These are phyloP conservation scores for Papiliotrema nemorosa DNA, from an alignment of 1,284 basidiomycete species.

Conservation along the genomic window DNA sequence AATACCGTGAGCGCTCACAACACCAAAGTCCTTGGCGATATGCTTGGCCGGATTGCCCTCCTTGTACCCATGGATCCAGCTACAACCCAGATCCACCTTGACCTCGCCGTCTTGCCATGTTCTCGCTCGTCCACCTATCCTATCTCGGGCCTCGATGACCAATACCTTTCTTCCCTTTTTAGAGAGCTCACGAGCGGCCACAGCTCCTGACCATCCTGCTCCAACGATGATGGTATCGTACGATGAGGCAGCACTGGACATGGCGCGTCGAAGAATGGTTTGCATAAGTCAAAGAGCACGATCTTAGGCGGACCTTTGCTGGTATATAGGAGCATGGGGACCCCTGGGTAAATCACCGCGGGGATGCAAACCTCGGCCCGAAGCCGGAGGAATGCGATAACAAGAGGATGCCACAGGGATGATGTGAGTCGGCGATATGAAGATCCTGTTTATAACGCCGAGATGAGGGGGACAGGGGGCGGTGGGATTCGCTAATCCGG, in stretches of 20 bases:
- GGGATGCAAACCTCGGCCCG: too few relatives aligned
- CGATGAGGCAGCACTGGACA: conserved; percentile 4
- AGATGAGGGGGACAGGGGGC: too few relatives aligned
- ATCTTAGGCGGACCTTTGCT: not conserved
- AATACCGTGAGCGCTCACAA: conserved; percentile 27
- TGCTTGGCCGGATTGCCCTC: conserved; percentile 51
- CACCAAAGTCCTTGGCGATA: conserved; percentile 47
- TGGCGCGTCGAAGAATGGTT: not conserved
- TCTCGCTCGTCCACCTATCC: conserved; percentile 52
- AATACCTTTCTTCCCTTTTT: conserved; percentile 48
- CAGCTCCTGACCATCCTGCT: conserved; percentile 53
- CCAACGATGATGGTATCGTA: conserved; percentile 53
- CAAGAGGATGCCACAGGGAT: not conserved
- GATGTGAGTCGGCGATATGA: not conserved
- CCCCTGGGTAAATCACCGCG: not conserved
- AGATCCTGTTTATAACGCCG: not conserved
- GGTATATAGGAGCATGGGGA: not conserved
- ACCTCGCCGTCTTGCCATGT: conserved; percentile 41
- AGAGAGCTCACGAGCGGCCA: conserved; percentile 50
- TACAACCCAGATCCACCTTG: conserved; percentile 52
- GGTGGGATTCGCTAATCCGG: too few relatives aligned
- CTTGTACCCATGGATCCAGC: conserved; percentile 54
- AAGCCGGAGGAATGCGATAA: not conserved
- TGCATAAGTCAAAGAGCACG: not conserved
- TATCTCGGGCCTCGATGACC: conserved; percentile 53